Conservation (phyloP, 805 yeast genomes). For the Ogataea nonfermentans region DNA sequence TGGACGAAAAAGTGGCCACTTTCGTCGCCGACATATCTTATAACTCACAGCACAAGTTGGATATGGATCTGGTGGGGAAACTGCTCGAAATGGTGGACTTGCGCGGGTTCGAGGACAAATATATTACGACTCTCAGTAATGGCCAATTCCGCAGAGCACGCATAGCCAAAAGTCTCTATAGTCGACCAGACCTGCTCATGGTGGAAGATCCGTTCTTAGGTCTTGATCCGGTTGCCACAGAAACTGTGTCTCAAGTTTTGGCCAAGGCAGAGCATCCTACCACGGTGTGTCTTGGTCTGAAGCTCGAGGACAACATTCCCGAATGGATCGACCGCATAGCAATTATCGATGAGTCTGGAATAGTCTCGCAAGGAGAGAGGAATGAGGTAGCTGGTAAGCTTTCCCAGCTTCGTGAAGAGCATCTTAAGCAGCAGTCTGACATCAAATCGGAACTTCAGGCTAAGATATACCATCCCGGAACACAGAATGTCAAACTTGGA, state of each 20-base stretch:
- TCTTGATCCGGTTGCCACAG: constrained; percentile 72
- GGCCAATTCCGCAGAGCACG: constrained; percentile 94
- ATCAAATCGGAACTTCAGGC: constrained; percentile 12
- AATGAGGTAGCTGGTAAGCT: constrained; percentile 28
- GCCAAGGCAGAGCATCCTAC: constrained; percentile 36
- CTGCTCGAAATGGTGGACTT: constrained; percentile 54
- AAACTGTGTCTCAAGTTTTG: constrained; percentile 56
- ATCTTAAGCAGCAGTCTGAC: constrained; percentile 24
- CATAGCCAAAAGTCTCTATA: constrained; percentile 69
- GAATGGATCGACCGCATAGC: constrained; percentile 76
- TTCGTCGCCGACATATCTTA: constrained; percentile 59
- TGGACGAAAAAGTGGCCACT: constrained; percentile 66
- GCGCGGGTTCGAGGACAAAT: constrained; percentile 57
- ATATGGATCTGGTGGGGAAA: constrained; percentile 37
- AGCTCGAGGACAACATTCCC: constrained; percentile 76
- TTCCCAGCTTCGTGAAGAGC: constrained; percentile 22
- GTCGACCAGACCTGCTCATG: constrained; percentile 61
- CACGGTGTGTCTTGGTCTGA: constrained; percentile 67
- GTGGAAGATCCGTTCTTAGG: constrained; percentile 94
- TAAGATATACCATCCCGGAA: constrained; percentile 7
- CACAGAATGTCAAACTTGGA: background rate
- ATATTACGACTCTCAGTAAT: constrained; percentile 86
- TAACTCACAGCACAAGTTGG: constrained; percentile 37
- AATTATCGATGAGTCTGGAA: constrained; percentile 54
- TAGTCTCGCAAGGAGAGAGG: constrained; percentile 48